Base-by-base conservation (phyloP, 2,329 filamentous ascomycete species). In the Fusarium sp. region DNA sequence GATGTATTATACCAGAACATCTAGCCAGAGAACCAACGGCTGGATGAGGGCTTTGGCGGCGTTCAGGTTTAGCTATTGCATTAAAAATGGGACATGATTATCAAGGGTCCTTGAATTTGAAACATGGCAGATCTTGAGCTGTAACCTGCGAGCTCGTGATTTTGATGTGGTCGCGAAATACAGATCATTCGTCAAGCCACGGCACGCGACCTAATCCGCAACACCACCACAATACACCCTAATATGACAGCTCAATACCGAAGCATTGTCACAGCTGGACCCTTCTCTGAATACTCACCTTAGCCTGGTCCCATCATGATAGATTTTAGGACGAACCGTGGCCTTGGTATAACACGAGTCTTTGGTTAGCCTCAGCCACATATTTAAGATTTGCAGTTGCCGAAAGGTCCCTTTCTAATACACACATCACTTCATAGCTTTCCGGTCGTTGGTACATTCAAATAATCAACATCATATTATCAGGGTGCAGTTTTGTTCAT, bases 1-100 rank as follows among this genome's bases (percentile, higher is more conserved):
- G 80, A 71, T 82, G 81, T 82, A 81, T 77, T 80, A 80, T 82
- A 80, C 80, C 80, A 81, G 80, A 79, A 67, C 69, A 77, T 69
- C 76, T 74, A 71, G 74, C 75, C 74, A 64, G 70, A 72, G 63
- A 75, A 66, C 74, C 36, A 74, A 65, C 69, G 75, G 78, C 78
- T 73, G 74, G 77, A 75, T 76, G 79, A 80, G 79, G 72, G 65
- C 69, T 78, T 82, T 78, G 82, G 79, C 78, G 82, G 82, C 82
- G 81, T 83, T 83, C 77, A 78, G 81, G 71, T 80, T 69, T 79
- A 80, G 75, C 75, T 74, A 75, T 71, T 78, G 71, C 76, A 77
- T 79, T 78, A 66, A 79, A 78, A 74, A 74, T 75, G 77, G 69
- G 72, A 76, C 70, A 73, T 75, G 74, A 75, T 79, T 77, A 76